Base-by-base conservation (phyloP, 768 basidiomycete genomes). In the Leccinum subtestaceum region DNA sequence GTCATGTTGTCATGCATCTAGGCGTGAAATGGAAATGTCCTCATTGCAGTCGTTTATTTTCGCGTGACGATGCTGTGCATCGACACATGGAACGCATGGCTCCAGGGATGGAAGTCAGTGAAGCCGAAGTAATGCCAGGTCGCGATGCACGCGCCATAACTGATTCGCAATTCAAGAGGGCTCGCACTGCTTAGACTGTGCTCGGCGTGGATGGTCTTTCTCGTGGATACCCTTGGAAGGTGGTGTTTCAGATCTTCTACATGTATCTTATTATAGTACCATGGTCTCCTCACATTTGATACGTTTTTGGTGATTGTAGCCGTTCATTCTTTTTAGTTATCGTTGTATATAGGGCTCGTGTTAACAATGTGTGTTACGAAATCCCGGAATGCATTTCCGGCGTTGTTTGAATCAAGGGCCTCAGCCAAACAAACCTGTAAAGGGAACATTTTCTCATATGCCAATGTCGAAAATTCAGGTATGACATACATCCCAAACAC, bases 1-100 rank as follows among this genome's bases (percentile, higher is more conserved):
- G 71, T 9, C 71, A 72, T 46, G 55, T 72, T 13, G 63, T 72
- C 53, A 69, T 56, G 60, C 71, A 72, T 56, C 52, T 72, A 4
- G 65, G 67, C 6, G 65, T 72, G 48, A 74, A 69, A 55, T 74
- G 69, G 71, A 56, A 47, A 51, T 74, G 71, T 27, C 65, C 65
- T 12, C 67, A 67, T 56, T 72, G 71, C 25, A 54, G 50, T 19
- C 61, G 52, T 40, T 58, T 60, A 56, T 65, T 74, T 21, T 72
- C 71, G 53, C 71, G 71, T 59, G 72, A 74, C 15, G 71, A 72
- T 59, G 72, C 71, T 36, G 67, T 72, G 45, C 65, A 65, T 51
- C 67, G 71, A 6, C 71, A 72, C 53, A 63, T 74, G 23, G 69
- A 72, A 60, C 71, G 71, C 53, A 65, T 70, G 64, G 49, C 25